Conservation (phyloP, 163 green algal genomes). For the Chlorella variabilis region DNA sequence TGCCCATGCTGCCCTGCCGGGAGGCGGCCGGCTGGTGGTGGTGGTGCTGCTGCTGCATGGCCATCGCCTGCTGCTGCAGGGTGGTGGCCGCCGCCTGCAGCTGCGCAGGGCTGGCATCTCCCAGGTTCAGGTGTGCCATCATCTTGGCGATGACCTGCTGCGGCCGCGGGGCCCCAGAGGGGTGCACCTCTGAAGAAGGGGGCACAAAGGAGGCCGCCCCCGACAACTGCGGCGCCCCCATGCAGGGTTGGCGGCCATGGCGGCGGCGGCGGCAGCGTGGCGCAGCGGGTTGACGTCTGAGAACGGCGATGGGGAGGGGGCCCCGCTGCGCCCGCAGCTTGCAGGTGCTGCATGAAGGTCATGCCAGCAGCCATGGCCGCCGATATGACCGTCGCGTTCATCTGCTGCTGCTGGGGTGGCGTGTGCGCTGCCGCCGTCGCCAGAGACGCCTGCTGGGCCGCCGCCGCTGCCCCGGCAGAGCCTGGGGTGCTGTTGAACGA, state of each 20-base stretch:
- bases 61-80: conserved; percentile 24
- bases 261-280: neutral
- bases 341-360: conserved; percentile 24
- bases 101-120: neutral
- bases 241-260: neutral
- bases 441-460: neutral
- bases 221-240: too few species aligned
- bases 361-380: conserved; percentile 27
- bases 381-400: conserved; percentile 9
- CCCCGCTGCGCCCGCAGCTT: neutral
- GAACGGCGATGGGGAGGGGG: too few species aligned
- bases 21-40: neutral
- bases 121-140: conserved; percentile 15
- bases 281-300: conserved; percentile 17
- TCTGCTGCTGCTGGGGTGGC: conserved; percentile 11
- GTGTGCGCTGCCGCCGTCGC: neutral
- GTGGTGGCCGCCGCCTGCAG: conserved; percentile 8
- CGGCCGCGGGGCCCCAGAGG: neutral
- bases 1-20: conserved; percentile 25
- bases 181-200: neutral
- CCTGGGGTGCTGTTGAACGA: conserved; percentile 10
- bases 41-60: conserved; percentile 17
- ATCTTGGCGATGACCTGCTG: conserved; percentile 31
- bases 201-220: too few species aligned
- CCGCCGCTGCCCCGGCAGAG: too few species aligned